Percentiles rank a stretch among this genome's conserved stretches.
These are phyloP conservation scores for Penicillium nucicola DNA, from an alignment of 495 filamentous ascomycete species.

Conservation along the genomic window DNA sequence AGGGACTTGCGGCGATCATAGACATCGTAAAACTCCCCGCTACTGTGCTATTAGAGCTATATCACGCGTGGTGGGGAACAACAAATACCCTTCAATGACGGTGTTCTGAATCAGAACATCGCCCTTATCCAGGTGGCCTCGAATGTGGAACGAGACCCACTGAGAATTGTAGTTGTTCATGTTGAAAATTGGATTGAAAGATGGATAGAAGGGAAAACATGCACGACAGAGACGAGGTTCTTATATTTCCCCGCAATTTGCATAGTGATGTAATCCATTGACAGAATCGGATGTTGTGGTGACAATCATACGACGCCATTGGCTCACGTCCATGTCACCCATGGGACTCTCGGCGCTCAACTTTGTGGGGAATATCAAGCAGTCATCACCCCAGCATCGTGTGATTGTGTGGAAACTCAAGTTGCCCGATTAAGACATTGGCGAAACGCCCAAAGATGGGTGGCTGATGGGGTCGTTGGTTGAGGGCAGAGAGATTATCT, in stretches of 20 bases:
- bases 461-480: too few relatives aligned
- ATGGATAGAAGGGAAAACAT: background rate
- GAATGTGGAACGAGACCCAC: slow-evolving; percentile 40
- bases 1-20: slow-evolving; percentile 25
- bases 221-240: background rate
- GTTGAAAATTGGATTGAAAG: background rate
- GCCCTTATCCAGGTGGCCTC: slow-evolving; percentile 32
- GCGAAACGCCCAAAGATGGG: too few relatives aligned
- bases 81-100: slow-evolving; percentile 31
- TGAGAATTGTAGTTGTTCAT: slow-evolving; percentile 28
- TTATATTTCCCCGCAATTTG: background rate
- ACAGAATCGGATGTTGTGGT: background rate
- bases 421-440: too few relatives aligned
- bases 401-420: too few relatives aligned
- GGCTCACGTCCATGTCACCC: background rate
- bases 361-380: background rate
- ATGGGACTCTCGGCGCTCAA: background rate
- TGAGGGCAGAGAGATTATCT: too few relatives aligned
- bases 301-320: background rate
- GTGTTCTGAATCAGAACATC: slow-evolving; percentile 30
- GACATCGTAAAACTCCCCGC: slow-evolving; percentile 34
- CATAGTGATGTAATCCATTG: slow-evolving; percentile 7
- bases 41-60: slow-evolving; percentile 7
- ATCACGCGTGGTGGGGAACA: background rate
- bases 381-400: background rate